Evolutionary conservation across 116 monocot species (phyloP).

Genomic region (Papilionanthe hybrid): DNA sequence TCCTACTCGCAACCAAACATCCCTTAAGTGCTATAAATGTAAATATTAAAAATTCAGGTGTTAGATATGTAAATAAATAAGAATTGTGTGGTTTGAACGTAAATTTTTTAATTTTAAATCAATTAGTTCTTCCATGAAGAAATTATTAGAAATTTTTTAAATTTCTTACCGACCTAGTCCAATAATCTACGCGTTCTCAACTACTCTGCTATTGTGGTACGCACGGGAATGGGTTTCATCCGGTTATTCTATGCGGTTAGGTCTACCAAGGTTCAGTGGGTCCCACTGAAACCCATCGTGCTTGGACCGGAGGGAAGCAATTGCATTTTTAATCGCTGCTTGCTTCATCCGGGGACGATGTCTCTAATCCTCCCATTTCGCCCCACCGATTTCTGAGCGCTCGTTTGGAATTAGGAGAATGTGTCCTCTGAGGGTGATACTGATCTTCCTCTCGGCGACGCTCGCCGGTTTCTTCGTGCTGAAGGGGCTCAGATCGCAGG

Average conservation of each 20-base stretch:
- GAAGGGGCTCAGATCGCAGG: conserved; percentile 23
- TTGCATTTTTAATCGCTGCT: not conserved
- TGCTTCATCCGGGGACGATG: not conserved
- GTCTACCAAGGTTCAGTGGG: not conserved
- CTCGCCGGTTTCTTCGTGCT: conserved; percentile 56
- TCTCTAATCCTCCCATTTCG: not conserved
- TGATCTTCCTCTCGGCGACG: conserved; percentile 58
- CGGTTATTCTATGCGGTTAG: too few species aligned
- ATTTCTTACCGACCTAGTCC: too few species aligned
- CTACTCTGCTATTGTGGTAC: not conserved
- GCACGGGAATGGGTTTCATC: too few species aligned
- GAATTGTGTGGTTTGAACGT: too few species aligned
- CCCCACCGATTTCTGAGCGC: not conserved
- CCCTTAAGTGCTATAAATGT: too few species aligned
- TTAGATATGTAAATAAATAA: too few species aligned
- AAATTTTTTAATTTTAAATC: too few species aligned
- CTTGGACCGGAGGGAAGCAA: not conserved
- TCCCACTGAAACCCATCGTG: not conserved
- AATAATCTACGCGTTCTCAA: too few species aligned
- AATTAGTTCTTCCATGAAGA: too few species aligned
- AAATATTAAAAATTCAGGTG: too few species aligned
- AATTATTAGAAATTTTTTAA: too few species aligned
- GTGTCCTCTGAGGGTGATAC: conserved; percentile 71
- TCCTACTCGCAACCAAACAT: too few species aligned
- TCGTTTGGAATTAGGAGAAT: conserved; percentile 23